Base-by-base conservation (phyloP, 202 grass and related monocot genomes). In the Schoenoplectus triqueter region DNA sequence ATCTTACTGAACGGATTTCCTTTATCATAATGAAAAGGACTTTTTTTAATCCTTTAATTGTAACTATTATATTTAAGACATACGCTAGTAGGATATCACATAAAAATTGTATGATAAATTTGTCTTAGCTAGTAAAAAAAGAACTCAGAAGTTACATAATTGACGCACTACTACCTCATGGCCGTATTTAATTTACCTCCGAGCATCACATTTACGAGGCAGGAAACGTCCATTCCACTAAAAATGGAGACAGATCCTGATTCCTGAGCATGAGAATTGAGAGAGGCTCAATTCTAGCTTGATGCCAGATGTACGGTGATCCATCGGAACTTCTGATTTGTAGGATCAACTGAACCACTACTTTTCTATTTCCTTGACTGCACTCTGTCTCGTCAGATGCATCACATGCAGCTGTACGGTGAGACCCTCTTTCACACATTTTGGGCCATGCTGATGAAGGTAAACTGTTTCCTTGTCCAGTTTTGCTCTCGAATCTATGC, bases 381-480 rank as follows among this genome's bases (percentile, higher is more conserved):
- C 21, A 57, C 20, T 10, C 15, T 11, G 21, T 39, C 11, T 15
- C 10, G 20, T 20, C 21, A 77, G 50, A 50, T 19, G 21, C 50
- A 77, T 56, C 73, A 77, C 50, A 55, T 77, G 73, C 72, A 62
- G 59, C 14, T 56, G 72, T 76, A 76, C 72, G 48, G 72, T 14
- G 14, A 7, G 14, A 39, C 20, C 20, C 50, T 52, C 3, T 75
- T 75, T 31, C 10, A 54, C n/a, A 73, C 13, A 50, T 15, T 44
- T 68, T 73, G 70, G 69, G 69, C 69, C 69, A 50, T 13, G 59
- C 59, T 62, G n/a, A 31, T 11, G n/a, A 18, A 73, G 17, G 46
- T 73, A 51, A 51, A 51, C 47, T 67, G 64, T 67, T 67, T 19
- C 9, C 70, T 51, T 73, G 31, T 31, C 31, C 31, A 31, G 31